Base-by-base conservation (phyloP, 331 rosid genomes). In the Phaseolus coccineus region DNA sequence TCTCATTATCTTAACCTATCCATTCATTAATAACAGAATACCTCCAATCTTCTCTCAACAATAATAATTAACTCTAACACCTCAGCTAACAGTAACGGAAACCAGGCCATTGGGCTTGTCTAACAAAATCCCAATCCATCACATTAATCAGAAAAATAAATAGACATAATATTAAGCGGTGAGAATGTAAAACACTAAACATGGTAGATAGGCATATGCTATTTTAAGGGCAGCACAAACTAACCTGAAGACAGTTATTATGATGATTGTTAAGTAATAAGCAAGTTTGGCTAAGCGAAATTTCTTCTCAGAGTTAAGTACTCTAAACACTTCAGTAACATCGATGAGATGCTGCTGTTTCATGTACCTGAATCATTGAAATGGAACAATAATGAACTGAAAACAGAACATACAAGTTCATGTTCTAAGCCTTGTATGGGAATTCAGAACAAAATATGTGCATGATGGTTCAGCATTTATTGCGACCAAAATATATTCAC, bases 271-370 rank as follows among this genome's bases (percentile, higher is more conserved):
- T 56, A 94, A 72, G 90, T 94, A 91, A 78, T 88, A 90, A 63
- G 84, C 83, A 79, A 94, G 92, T 89, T 94, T 94, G 84, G 63
- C 80, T 33, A 89, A 67, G 80, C 97, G 91, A 80, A 76, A 89
- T 65, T 86, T 91, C 92, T 94, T 92, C 92, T 94, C 94, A 16
- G 85, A 85, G 55, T 79, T 88, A 69, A 94, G 93, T 76, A 77
- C 87, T 83, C 90, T 82, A 79, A 94, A 94, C 70, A 93, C 97
- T 88, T 94, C 98, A 8, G 98, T 94, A 33, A 94, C 98, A 80
- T 94, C 98, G 82, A 94, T 69, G 63, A 92, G 96, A 86, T 94
- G 98, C 89, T 84, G 85, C 72, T 82, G 85, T 33, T 88, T 91
- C 79, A 82, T 51, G 82, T 83, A 94, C 90, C 98, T 94, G 89